Conservation (phyloP, 2,329 filamentous ascomycete genomes). For the Verticillium longisporum region DNA sequence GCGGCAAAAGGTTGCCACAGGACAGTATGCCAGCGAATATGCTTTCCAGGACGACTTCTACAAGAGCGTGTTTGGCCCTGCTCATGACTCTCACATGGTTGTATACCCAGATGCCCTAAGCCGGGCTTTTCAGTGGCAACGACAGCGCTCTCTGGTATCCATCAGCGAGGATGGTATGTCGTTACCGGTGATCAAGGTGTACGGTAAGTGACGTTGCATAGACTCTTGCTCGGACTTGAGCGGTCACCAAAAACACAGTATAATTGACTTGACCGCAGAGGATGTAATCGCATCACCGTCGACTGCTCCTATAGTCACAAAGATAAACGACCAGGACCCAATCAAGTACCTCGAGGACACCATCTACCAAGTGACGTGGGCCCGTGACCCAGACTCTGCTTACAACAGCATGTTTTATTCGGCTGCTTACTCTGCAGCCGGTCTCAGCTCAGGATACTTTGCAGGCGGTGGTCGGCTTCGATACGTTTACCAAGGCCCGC, state of each 20-base stretch:
- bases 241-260: too few species aligned
- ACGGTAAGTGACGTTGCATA: conserved; percentile 9
- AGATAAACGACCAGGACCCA: conserved; percentile 19
- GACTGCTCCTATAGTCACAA: conserved; percentile 14
- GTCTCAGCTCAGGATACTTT: conserved; percentile 20
- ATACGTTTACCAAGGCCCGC: conserved; percentile 21
- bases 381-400: conserved; percentile 19
- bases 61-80: conserved; percentile 24
- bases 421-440: conserved; percentile 13
- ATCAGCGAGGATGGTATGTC: conserved; percentile 26
- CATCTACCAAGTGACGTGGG: conserved; percentile 11
- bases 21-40: conserved; percentile 30
- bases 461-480: conserved; percentile 19
- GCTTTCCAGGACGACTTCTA: conserved; percentile 33
- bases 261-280: conserved; percentile 1
- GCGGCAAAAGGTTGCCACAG: conserved; percentile 20
- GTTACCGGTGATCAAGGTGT: conserved; percentile 41
- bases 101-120: conserved; percentile 32
- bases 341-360: conserved; percentile 14
- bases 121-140: conserved; percentile 27
- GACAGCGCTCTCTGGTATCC: conserved; percentile 31
- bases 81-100: conserved; percentile 34
- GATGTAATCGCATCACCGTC: conserved; percentile 23
- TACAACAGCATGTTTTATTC: conserved; percentile 32
- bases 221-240: too few species aligned